Evolutionary conservation across 352 stramenopile species (phyloP), one percentile per base, ranked within the genome.

Genomic region (Phytophthora ramorum): DNA sequence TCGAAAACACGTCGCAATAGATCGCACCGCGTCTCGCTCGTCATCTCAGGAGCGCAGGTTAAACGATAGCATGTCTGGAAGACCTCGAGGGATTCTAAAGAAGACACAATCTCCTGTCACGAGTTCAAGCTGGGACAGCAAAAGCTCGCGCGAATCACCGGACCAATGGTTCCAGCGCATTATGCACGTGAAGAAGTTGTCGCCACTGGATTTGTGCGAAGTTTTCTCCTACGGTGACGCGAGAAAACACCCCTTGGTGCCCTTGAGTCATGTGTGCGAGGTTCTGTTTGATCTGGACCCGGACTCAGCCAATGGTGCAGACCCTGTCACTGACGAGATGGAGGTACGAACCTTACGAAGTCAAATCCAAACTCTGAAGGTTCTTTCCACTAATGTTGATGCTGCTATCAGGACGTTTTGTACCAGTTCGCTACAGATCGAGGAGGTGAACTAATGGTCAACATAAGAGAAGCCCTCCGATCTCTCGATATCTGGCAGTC

Each of bases 121-220:
- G 9, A 58, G 16, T 16, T 19, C 24, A n/a, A 7, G 8, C 14
- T 20, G 16, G 17, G 14, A 3, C 0, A n/a, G 34, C 14, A 61
- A 49, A 34, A 13, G 4, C 4, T 16, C 22, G 14, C 46, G 26
- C 10, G 79, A 86, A 48, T 76, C 64, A 0, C 78, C 78, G 0
- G 73, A 86, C 17, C 63, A 63, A 10, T 89, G 80, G 76, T 89
- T 91, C 35, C 72, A 82, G n/a, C 78, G 73, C 14, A 65, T 91
- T 16, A 68, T 91, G 49, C 38, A 54, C 19, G 24, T 34, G 5
- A 83, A 79, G 28, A 58, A 79, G 41, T 35, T 91, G 3, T 87
- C 76, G 3, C 78, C 80, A 7, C 61, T 89, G 0, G 80, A 91
- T 66, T 38, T 91, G 20, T 86, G 69, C 37, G 83, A 91, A 12